Base-by-base conservation (phyloP, 257 asterid genomes). In the Solanum peruvianum region DNA sequence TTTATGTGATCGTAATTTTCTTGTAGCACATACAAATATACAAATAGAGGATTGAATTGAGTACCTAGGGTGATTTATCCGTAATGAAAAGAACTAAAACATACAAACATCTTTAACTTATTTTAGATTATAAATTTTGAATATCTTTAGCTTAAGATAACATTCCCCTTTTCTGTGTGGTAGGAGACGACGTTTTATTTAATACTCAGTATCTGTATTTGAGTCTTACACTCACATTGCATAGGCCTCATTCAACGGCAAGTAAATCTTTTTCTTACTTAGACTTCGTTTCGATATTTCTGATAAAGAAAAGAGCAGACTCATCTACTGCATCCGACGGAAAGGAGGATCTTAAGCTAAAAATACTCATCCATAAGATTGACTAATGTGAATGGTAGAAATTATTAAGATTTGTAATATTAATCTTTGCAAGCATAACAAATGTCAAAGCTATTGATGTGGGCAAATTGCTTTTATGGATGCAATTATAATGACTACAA, bases 191-290 rank as follows among this genome's bases (percentile, higher is more conserved):
- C 6, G 7, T 5, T 37, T 37, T 6, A 37, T 37, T 37, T 33
- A 4, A 33, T 33, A 33, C 1, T 0, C 5, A 1, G 1, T 33
- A 3, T 33, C 35, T 1, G 5, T 33, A 33, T 4, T 33, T 5
- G 35, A 33, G 35, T 33, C 35, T 33, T 33, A 33, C 35, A 33
- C 1, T 33, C 35, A 33, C 35, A 33, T 33, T 33, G 35, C 5
- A 33, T 4, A 33, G 35, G 35, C 35, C 35, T 33, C 5, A 33
- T 33, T 37, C 7, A 37, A 6, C 1, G 7, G 39, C 39, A 37
- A 37, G 39, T 37, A 37, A 37, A 37, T 37, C 7, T 37, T 52
- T 16, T 52, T 10, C 14, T 10, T 42, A 3, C 4, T 42, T 12
- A 42, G 13, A 1, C 4, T 52, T 52, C 7, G 4, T 16, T 16